Evolutionary conservation across 176 grass and related monocot species (phyloP).

Genomic region (Carex scoparia): DNA sequence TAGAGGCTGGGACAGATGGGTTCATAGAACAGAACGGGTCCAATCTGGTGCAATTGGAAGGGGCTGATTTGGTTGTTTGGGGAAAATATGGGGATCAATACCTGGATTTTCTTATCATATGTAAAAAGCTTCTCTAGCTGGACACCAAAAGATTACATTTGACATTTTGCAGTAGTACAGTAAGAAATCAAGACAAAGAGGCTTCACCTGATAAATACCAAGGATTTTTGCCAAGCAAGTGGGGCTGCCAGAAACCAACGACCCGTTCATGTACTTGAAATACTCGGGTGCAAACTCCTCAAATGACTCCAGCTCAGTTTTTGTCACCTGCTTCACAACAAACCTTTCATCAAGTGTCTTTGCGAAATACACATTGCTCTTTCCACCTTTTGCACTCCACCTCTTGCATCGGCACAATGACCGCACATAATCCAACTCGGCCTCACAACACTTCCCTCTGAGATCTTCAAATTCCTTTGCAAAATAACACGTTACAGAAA

Average conservation of each 20-base stretch:
- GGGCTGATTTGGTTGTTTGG: neutral
- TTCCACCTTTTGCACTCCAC: constrained; percentile 88
- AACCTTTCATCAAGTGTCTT: constrained; percentile 93
- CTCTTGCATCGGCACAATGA: constrained; percentile 80
- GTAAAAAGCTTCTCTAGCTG: neutral
- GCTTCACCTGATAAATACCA: constrained; percentile 87
- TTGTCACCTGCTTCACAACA: constrained; percentile 88
- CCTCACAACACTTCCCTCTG: constrained; percentile 60
- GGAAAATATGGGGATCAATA: neutral
- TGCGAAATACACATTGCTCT: constrained; percentile 96
- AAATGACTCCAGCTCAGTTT: constrained; percentile 91
- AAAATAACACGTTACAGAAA: constrained; percentile 84
- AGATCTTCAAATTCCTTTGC: constrained; percentile 70
- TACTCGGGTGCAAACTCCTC: constrained; percentile 79
- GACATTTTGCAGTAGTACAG: neutral
- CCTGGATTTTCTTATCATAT: neutral
- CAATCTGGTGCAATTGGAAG: neutral
- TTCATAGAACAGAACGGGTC: neutral
- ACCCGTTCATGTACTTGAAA: constrained; percentile 63
- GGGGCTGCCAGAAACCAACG: constrained; percentile 55
- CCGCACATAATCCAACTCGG: constrained; percentile 65
- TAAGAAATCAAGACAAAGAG: neutral
- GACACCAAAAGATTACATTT: neutral
- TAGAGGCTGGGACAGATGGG: neutral
- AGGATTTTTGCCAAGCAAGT: constrained; percentile 83